phyloP scores from a whole-genome alignment of 164 flowering plant genomes.

The Vitis labrusca region DNA sequence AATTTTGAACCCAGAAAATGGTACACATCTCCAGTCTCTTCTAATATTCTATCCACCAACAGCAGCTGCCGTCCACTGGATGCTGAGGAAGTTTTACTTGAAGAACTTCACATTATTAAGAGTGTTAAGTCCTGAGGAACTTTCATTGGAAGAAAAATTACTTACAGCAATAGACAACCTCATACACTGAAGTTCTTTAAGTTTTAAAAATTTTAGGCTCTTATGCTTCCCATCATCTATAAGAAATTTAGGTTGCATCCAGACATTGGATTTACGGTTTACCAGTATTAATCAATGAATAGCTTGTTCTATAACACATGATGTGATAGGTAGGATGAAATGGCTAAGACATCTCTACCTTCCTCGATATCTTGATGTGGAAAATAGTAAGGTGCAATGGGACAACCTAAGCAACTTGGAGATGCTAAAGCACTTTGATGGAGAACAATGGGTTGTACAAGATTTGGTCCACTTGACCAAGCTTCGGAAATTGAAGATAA shows the following conservation, averaged over 20 bases:
- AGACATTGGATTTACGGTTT: slow-evolving; percentile 5
- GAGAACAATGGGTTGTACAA: not conserved
- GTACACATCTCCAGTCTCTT: too few species aligned
- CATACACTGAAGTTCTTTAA: slow-evolving; percentile 24
- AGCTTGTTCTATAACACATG: too few species aligned
- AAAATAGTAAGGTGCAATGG: slow-evolving; percentile 1
- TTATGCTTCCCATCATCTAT: slow-evolving; percentile 17
- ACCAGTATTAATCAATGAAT: too few species aligned
- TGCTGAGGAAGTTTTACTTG: not conserved
- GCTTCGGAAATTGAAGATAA: slow-evolving; percentile 4
- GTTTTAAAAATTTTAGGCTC: not conserved
- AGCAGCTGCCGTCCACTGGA: too few species aligned
- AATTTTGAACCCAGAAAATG: too few species aligned
- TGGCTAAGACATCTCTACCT: slow-evolving; percentile 15
- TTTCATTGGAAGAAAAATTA: not conserved
- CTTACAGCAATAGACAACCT: slow-evolving; percentile 13
- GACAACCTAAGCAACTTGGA: slow-evolving; percentile 20
- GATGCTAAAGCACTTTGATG: slow-evolving; percentile 7
- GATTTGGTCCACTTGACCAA: slow-evolving; percentile 8
- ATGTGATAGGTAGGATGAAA: slow-evolving; percentile 20
- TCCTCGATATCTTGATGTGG: not conserved
- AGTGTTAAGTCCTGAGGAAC: slow-evolving; percentile 10
- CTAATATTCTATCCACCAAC: too few species aligned
- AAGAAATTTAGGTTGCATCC: slow-evolving; percentile 16
- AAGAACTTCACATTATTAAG: slow-evolving; percentile 12